Conservation (phyloP, 768 basidiomycete genomes). For the Boletus rubescentipes region DNA sequence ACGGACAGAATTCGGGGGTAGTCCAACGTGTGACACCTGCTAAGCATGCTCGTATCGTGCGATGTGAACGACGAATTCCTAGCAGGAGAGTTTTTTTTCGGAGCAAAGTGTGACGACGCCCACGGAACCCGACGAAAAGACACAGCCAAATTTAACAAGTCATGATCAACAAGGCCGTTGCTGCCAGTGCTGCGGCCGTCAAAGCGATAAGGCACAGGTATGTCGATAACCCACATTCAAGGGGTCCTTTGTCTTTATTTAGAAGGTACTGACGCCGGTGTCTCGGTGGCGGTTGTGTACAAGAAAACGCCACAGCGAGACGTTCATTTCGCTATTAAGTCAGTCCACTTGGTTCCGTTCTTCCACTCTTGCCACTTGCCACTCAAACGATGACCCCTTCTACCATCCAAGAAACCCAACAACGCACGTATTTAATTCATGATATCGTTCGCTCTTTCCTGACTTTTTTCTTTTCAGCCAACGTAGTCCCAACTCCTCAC, state of each 20-base stretch:
- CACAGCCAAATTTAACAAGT: slow-evolving; percentile 5
- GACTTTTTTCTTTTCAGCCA: slow-evolving; percentile 11
- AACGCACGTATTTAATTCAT: slow-evolving; percentile 12
- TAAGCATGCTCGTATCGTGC: neutral
- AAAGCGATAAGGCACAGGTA: slow-evolving; percentile 1
- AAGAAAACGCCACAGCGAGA: slow-evolving; percentile 17
- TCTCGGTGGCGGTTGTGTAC: neutral
- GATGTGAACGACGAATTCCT: neutral
- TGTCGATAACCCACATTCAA: neutral
- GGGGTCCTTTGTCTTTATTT: slow-evolving; percentile 7
- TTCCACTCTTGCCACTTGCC: neutral
- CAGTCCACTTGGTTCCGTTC: slow-evolving; percentile 16
- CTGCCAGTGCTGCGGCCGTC: slow-evolving; percentile 2
- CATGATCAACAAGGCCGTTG: slow-evolving; percentile 1
- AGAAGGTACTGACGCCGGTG: neutral
- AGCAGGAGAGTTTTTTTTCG: neutral
- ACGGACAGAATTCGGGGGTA: no score
- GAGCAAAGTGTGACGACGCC: neutral
- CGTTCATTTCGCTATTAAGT: slow-evolving; percentile 21
- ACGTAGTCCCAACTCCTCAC: slow-evolving; percentile 16
- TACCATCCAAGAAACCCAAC: slow-evolving; percentile 18
- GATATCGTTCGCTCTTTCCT: neutral
- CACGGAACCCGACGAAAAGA: neutral
- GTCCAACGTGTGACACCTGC: no score
- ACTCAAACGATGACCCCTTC: slow-evolving; percentile 13